Conservation (phyloP, 768 basidiomycete species). For the Suillus lakei region DNA sequence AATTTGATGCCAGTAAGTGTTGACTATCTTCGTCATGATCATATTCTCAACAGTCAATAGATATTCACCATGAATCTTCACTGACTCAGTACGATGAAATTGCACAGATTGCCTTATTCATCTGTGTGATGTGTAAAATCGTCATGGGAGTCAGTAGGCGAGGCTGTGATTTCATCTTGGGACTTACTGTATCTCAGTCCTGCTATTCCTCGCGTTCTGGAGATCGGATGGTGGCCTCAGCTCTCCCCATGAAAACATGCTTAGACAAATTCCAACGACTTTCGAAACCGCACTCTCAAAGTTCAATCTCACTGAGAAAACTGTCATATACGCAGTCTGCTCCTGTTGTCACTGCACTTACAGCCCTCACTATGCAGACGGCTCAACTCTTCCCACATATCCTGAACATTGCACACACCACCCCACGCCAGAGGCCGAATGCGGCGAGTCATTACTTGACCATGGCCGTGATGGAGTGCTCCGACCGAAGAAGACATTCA, state of each 20-base stretch:
- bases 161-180: constrained; percentile 24
- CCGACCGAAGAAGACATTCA: too few species aligned
- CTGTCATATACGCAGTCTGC: constrained; percentile 3
- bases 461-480: neutral
- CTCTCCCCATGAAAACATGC: neutral
- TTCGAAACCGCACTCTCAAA: constrained; percentile 4
- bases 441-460: too few species aligned
- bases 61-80: neutral
- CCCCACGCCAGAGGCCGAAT: constrained; percentile 6
- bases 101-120: neutral
- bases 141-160: constrained; percentile 20
- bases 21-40: neutral
- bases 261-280: neutral
- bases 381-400: neutral
- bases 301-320: too few species aligned
- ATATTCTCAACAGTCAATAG: neutral
- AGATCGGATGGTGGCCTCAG: too few species aligned
- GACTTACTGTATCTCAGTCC: constrained; percentile 16
- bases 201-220: constrained; percentile 9
- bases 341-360: constrained; percentile 8
- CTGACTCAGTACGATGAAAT: neutral
- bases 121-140: neutral
- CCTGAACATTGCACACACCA: too few species aligned
- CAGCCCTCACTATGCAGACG: neutral
- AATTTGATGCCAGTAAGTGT: neutral